phyloP scores from a whole-genome alignment of 768 basidiomycete genomes.

The Auricularia cornea region DNA sequence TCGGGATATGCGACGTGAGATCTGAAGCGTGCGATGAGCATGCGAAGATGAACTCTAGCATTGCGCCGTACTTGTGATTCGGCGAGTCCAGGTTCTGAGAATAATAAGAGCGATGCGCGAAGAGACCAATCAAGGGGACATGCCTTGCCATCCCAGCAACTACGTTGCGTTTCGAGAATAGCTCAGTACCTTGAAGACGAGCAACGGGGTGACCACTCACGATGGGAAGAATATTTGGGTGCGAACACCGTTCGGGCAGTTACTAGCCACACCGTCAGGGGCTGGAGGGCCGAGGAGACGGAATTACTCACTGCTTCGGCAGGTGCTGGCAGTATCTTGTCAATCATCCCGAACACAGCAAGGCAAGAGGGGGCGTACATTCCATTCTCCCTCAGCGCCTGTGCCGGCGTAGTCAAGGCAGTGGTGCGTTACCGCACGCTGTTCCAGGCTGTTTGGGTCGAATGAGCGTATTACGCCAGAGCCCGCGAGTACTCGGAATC shows the following conservation, averaged over 20 bases:
- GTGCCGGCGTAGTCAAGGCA: neutral
- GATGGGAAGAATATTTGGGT: constrained; percentile 12
- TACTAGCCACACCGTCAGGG: neutral
- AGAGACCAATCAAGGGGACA: neutral
- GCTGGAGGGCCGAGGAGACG: too few relatives aligned
- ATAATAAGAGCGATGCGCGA: neutral
- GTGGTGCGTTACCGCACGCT: constrained; percentile 2
- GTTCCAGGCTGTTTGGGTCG: constrained; percentile 1
- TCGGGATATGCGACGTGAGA: constrained; percentile 16
- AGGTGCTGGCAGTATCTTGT: neutral
- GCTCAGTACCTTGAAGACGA: too few relatives aligned
- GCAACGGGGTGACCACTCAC: neutral
- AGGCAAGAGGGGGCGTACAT: neutral
- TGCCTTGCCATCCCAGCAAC: constrained; percentile 16
- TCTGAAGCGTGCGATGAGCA: neutral
- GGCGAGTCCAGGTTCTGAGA: neutral
- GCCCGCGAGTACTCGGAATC: constrained; percentile 11
- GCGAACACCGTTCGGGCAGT: constrained; percentile 7
- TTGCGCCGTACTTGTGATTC: neutral
- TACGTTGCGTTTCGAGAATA: neutral
- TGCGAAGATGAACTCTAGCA: too few relatives aligned
- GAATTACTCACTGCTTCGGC: neutral
- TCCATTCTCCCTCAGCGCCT: neutral
- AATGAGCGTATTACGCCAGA: constrained; percentile 7
- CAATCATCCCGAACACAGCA: neutral